A percentile compares a stretch with the other conserved stretches of the same genome.
Conservation (phyloP, 805 yeast genomes). For the Isabelozyma rhagii region DNA sequence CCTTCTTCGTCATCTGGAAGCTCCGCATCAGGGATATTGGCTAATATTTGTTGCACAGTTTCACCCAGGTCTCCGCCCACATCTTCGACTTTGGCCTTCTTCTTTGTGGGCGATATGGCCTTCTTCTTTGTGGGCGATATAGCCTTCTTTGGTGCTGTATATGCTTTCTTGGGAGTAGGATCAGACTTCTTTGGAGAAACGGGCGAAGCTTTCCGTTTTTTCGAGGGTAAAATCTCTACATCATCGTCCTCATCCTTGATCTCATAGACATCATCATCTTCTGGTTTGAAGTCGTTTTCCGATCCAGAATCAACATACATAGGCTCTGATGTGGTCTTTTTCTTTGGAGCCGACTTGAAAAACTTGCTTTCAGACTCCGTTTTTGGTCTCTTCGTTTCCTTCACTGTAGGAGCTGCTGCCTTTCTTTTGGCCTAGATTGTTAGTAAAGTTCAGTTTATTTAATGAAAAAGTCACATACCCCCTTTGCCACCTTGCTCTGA, state of each 20-base stretch:
- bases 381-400: neutral
- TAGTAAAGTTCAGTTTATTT: neutral
- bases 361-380: constrained; percentile 1
- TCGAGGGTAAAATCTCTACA: constrained; percentile 1
- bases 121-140: neutral
- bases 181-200: neutral
- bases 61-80: constrained; percentile 8
- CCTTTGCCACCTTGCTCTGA: neutral
- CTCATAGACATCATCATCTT: constrained; percentile 22
- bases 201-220: constrained; percentile 1
- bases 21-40: constrained; percentile 71
- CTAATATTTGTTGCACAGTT: constrained; percentile 55
- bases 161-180: constrained; percentile 4
- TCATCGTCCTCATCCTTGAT: constrained; percentile 16
- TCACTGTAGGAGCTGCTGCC: neutral
- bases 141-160: neutral
- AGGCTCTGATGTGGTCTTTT: neutral
- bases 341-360: neutral
- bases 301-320: constrained; percentile 3
- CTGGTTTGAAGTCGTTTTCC: constrained; percentile 1
- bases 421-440: neutral
- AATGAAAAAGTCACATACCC: neutral
- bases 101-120: neutral
- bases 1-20: constrained; percentile 53
- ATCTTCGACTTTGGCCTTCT: constrained; percentile 3